These are phyloP conservation scores for Ophiocordyceps australis DNA, from an alignment of 2,329 filamentous ascomycete genomes.

Conservation along the genomic window DNA sequence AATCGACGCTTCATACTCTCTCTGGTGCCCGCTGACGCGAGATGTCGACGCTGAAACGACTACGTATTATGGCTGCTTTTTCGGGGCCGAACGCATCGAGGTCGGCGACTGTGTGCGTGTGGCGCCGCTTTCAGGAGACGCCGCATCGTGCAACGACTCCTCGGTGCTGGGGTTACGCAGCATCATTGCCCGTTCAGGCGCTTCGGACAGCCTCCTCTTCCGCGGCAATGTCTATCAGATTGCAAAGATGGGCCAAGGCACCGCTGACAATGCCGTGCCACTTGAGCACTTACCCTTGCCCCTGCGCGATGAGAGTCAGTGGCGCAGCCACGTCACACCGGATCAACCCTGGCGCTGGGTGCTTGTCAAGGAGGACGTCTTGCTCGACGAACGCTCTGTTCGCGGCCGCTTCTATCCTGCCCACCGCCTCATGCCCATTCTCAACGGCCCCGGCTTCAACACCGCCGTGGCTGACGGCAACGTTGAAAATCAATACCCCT, in stretches of 20 bases:
- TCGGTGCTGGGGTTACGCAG: constrained; percentile 18
- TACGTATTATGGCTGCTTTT: constrained; percentile 27
- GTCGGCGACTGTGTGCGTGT: constrained; percentile 29
- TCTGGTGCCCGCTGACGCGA: constrained; percentile 20
- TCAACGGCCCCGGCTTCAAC: constrained; percentile 21
- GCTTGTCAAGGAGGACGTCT: constrained; percentile 24
- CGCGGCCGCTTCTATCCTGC: constrained; percentile 40
- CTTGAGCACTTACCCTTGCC: constrained; percentile 21
- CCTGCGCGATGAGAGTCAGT: constrained; percentile 19
- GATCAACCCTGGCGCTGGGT: constrained; percentile 17
- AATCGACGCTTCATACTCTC: constrained; percentile 28
- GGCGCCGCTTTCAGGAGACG: constrained; percentile 18
- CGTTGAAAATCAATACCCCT: constrained; percentile 24
- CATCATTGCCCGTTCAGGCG: constrained; percentile 18
- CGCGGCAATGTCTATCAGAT: constrained; percentile 20
- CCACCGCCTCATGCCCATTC: constrained; percentile 29
- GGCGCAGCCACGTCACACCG: constrained; percentile 17
- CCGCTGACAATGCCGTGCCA: constrained; percentile 9
- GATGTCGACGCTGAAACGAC: constrained; percentile 13
- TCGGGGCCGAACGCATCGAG: constrained; percentile 30
- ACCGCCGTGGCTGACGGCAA: constrained; percentile 16
- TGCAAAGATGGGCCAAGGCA: constrained; percentile 8
- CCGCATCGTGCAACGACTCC: constrained; percentile 12
- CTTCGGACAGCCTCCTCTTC: constrained; percentile 18
- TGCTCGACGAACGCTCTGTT: constrained; percentile 26